Percentiles rank a stretch among this genome's conserved stretches.
Conservation (phyloP, 176 grass and related monocot species). For the Triticum aestivum region IWGSC_CS_RefSeq_v2.1 NC_057802.1:363066390-363066889, state of each 20-base stretch:
- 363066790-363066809: conserved; percentile 60
- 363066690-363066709: conserved; percentile 32
- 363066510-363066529: conserved; percentile 3
- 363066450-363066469: conserved; percentile 41
- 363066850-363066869: conserved; percentile 78
- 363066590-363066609: conserved; percentile 64
- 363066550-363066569: conserved; percentile 39
- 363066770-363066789: conserved; percentile 63
- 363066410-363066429: conserved; percentile 18
- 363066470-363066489: conserved; percentile 35
- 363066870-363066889: conserved; percentile 84
- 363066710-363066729: conserved; percentile 69
- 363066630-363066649: conserved; percentile 35
- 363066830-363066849: conserved; percentile 61
- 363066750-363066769: conserved; percentile 66
- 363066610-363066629: conserved; percentile 90
- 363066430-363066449: conserved; percentile 41
- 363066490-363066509: background rate
- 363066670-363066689: conserved; percentile 48
- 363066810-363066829: conserved; percentile 71
- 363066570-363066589: conserved; percentile 24
- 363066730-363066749: conserved; percentile 68
- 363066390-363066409: conserved; percentile 19
- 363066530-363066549: conserved; percentile 13
- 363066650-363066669: conserved; percentile 41